Percentiles rank a stretch among this genome's conserved stretches.
These are phyloP conservation scores for Trichosporon sp. DNA, from an alignment of 1,284 basidiomycete species.

Conservation along the genomic window DNA sequence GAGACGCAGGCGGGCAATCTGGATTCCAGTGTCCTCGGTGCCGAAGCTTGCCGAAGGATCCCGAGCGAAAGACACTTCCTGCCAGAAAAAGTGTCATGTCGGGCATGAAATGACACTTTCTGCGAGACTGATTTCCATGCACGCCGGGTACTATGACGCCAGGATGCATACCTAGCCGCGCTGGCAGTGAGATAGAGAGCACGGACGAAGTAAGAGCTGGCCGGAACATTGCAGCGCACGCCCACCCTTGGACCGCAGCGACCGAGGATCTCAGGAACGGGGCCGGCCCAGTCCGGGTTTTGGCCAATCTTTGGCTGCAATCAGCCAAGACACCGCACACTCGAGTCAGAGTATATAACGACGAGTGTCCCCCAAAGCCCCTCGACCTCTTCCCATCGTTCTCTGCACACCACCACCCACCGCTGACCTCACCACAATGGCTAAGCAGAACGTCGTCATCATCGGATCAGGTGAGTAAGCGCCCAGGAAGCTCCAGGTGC, in stretches of 20 bases:
- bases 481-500: too few relatives aligned
- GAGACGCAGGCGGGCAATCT: background rate
- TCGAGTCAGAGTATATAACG: conserved; percentile 6
- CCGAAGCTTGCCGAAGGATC: conserved; percentile 17
- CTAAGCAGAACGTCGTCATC: conserved; percentile 34
- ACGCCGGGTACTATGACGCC: background rate
- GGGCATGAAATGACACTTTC: conserved; percentile 9
- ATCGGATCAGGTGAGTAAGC: conserved; percentile 31
- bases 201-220: background rate
- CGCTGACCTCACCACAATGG: conserved; percentile 19
- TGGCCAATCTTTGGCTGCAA: conserved; percentile 2
- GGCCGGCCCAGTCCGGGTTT: background rate
- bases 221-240: background rate
- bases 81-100: conserved; percentile 5
- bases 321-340: background rate
- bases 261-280: conserved; percentile 14
- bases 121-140: background rate
- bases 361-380: background rate
- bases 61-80: conserved; percentile 8
- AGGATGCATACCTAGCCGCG: background rate
- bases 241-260: background rate
- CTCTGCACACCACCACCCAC: background rate
- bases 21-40: background rate
- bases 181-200: background rate
- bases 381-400: background rate